phyloP scores from a whole-genome alignment of 495 filamentous ascomycete species.

The Neurospora sp. region DNA sequence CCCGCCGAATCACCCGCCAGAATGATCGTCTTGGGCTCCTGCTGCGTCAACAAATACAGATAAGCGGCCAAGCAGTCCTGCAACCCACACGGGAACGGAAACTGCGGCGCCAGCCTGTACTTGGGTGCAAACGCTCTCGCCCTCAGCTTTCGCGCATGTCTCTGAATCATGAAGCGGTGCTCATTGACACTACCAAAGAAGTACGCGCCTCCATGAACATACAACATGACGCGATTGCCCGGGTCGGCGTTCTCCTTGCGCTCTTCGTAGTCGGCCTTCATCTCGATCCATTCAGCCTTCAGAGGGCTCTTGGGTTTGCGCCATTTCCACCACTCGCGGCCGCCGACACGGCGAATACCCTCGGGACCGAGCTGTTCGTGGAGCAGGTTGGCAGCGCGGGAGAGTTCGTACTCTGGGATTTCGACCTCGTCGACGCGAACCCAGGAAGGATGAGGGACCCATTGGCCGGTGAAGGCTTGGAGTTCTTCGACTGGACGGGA shows the following conservation, averaged over 20 bases:
- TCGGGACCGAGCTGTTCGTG: slow-evolving; percentile 62
- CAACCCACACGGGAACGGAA: slow-evolving; percentile 85
- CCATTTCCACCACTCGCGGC: slow-evolving; percentile 93
- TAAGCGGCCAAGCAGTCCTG: slow-evolving; percentile 85
- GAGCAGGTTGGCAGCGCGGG: slow-evolving; percentile 51
- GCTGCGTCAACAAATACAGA: slow-evolving; percentile 61
- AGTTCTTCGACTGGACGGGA: slow-evolving; percentile 86
- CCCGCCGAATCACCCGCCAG: slow-evolving; percentile 84
- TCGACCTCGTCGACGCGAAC: slow-evolving; percentile 66
- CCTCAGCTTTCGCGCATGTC: slow-evolving; percentile 87
- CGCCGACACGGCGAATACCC: slow-evolving; percentile 66
- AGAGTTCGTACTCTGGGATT: slow-evolving; percentile 52
- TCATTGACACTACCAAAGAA: slow-evolving; percentile 87
- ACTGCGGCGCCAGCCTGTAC: slow-evolving; percentile 87
- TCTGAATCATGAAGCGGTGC: slow-evolving; percentile 91
- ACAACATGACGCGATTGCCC: slow-evolving; percentile 75
- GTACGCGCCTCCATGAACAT: slow-evolving; percentile 70
- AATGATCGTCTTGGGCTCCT: slow-evolving; percentile 70
- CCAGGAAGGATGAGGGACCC: slow-evolving; percentile 84
- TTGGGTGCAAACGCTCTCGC: slow-evolving; percentile 78
- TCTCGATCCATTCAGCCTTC: slow-evolving; percentile 91
- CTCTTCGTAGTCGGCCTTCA: slow-evolving; percentile 69
- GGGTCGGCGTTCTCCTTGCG: slow-evolving; percentile 48
- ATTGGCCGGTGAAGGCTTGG: slow-evolving; percentile 80
- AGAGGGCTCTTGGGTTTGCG: slow-evolving; percentile 49